Evolutionary conservation across 2,329 filamentous ascomycete genomes (phyloP).

Genomic region (Coniochaeta ligniaria): DNA sequence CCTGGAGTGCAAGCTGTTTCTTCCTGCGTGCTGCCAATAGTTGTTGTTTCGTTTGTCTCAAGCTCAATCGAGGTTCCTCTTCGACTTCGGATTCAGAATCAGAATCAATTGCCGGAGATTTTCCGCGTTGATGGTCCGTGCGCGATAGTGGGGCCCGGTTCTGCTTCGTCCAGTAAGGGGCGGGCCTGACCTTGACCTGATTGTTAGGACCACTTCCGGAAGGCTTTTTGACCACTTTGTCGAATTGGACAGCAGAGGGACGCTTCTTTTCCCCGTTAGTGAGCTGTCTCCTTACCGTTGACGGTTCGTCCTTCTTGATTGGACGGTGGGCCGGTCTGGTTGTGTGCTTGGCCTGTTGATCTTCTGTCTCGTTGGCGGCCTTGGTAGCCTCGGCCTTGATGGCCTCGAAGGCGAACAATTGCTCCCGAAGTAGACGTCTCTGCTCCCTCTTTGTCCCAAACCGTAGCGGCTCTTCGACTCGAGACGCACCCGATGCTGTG

Average conservation of each 20-base stretch:
- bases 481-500: neutral
- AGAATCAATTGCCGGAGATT: neutral
- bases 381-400: neutral
- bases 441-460: neutral
- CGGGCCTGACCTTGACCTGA: neutral
- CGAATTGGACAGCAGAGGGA: neutral
- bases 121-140: neutral
- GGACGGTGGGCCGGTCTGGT: neutral
- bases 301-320: neutral
- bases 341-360: neutral
- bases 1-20: neutral
- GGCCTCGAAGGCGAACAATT: neutral
- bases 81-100: neutral
- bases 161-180: neutral
- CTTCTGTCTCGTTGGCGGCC: neutral
- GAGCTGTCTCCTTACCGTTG: neutral
- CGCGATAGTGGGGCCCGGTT: neutral
- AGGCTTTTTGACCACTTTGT: neutral
- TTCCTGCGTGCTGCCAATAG: neutral
- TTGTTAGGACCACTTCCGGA: neutral
- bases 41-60: neutral
- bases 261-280: neutral
- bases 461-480: neutral
- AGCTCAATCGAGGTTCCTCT: neutral
- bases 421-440: neutral